Evolutionary conservation across 1,284 basidiomycete genomes (phyloP).

Genomic region (Dichomitus squalens): DNA sequence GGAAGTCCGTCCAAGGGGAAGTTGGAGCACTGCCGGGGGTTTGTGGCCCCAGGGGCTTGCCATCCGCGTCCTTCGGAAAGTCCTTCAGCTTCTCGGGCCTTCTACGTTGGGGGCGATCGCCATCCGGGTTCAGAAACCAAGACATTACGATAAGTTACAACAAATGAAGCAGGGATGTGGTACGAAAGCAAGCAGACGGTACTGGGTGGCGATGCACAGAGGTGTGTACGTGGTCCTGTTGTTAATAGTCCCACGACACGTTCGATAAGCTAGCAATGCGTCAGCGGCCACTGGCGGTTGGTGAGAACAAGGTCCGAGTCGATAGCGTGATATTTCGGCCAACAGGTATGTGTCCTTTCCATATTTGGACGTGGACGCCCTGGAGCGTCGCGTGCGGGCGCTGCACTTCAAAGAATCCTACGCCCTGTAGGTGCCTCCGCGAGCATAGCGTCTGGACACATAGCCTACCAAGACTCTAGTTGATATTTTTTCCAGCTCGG

Average conservation of each 20-base stretch:
- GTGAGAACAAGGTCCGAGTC: conserved; percentile 2
- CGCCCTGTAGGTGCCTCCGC: too few species aligned
- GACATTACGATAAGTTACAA: conserved; percentile 40
- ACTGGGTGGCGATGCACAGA: neutral
- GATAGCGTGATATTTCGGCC: neutral
- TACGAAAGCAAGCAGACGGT: conserved; percentile 9
- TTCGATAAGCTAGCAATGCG: neutral
- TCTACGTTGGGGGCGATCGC: conserved; percentile 36
- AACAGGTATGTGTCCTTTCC: neutral
- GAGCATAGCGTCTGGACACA: too few species aligned
- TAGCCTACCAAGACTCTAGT: too few species aligned
- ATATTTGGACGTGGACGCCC: neutral
- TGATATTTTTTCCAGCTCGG: too few species aligned
- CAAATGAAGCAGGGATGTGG: conserved; percentile 1
- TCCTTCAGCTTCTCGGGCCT: conserved; percentile 29
- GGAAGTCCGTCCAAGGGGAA: conserved; percentile 32
- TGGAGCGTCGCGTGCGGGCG: too few species aligned
- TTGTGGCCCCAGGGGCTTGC: conserved; percentile 18
- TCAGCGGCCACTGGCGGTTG: neutral
- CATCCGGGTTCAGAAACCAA: conserved; percentile 54
- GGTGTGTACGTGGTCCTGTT: neutral
- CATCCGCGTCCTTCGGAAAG: conserved; percentile 18
- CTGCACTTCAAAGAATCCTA: too few species aligned
- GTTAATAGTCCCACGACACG: neutral
- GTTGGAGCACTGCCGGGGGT: conserved; percentile 26